phyloP scores from a whole-genome alignment of 441 rosid genomes.

The Viola pubescens region DNA sequence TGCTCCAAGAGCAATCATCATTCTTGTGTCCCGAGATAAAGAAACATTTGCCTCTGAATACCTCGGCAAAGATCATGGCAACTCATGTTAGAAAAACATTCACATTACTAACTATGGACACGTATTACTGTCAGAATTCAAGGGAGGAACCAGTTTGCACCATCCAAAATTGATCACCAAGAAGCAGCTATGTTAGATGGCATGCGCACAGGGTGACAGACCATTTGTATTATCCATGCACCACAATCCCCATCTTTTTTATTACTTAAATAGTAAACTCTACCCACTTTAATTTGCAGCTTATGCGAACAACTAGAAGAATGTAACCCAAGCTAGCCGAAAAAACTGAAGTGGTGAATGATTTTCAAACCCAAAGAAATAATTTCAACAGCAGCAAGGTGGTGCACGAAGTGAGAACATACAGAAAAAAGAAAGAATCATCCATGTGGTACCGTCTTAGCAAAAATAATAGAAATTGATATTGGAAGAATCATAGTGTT shows the following conservation, averaged over 20 bases:
- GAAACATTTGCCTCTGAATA: conserved; percentile 69
- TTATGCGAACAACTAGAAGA: too few species aligned
- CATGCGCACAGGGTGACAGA: not conserved
- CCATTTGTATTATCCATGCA: too few species aligned
- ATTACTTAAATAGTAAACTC: too few species aligned
- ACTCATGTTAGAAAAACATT: conserved; percentile 16
- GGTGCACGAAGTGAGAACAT: not conserved
- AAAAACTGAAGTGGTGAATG: too few species aligned
- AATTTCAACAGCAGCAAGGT: not conserved
- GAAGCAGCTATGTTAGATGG: not conserved
- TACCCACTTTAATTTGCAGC: too few species aligned
- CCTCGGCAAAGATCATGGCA: conserved; percentile 25
- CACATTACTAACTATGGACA: not conserved
- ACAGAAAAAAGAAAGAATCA: not conserved
- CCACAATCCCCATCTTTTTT: too few species aligned
- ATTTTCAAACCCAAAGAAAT: too few species aligned
- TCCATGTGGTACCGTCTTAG: not conserved
- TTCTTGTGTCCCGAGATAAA: conserved; percentile 76
- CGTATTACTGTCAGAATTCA: too few species aligned
- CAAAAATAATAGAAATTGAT: too few species aligned
- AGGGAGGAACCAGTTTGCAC: not conserved
- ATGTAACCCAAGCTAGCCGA: too few species aligned
- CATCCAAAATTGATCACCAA: not conserved
- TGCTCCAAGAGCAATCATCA: conserved; percentile 98
- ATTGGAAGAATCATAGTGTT: too few species aligned